phyloP scores from a whole-genome alignment of 192 early-diverging fungal species.

The Funneliformis mosseae region DNA sequence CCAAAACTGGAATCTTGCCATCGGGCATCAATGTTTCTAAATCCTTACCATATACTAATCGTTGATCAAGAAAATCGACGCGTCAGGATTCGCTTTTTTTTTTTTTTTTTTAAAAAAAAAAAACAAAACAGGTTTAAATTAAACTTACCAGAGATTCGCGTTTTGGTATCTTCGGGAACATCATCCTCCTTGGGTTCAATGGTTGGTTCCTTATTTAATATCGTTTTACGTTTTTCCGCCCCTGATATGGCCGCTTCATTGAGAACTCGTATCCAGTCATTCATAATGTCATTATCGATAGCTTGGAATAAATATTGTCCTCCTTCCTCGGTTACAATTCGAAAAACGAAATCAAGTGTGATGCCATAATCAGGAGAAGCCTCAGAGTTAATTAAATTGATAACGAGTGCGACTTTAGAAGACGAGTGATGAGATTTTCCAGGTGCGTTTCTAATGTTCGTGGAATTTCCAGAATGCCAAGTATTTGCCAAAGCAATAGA shows the following conservation, averaged over 20 bases:
- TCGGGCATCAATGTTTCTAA: constrained; percentile 61
- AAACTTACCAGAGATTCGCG: constrained; percentile 42
- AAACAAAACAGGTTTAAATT: not conserved
- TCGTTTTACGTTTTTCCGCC: constrained; percentile 66
- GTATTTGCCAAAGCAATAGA: constrained; percentile 43
- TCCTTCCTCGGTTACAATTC: constrained; percentile 78
- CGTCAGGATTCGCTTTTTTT: not conserved
- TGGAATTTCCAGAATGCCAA: constrained; percentile 32
- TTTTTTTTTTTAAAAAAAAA: not conserved
- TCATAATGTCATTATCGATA: constrained; percentile 66
- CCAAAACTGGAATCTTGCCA: constrained; percentile 58
- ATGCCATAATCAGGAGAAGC: constrained; percentile 65
- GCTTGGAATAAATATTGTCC: constrained; percentile 76
- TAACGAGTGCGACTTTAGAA: constrained; percentile 66
- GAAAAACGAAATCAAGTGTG: constrained; percentile 75
- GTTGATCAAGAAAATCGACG: not conserved
- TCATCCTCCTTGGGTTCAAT: constrained; percentile 14
- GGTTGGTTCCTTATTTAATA: constrained; percentile 52
- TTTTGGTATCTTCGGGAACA: constrained; percentile 47
- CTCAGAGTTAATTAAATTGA: constrained; percentile 79
- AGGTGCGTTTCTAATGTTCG: not conserved
- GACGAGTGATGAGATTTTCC: not conserved
- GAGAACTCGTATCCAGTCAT: constrained; percentile 70
- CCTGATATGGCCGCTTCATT: constrained; percentile 71
- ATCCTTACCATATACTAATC: constrained; percentile 61